Conservation (phyloP, 306 rosid genomes). For the Cicer judaicum region DNA sequence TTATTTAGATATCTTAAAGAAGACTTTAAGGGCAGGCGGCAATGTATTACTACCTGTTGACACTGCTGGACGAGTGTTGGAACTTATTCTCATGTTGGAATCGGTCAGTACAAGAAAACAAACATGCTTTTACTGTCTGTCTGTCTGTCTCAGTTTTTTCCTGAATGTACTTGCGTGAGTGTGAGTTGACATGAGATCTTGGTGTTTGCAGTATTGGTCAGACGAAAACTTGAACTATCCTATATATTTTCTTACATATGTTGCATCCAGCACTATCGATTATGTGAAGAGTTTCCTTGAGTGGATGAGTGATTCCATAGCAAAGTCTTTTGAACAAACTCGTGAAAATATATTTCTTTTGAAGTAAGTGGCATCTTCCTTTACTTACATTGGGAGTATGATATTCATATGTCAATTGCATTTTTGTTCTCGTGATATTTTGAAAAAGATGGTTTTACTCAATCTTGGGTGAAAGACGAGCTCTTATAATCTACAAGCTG, state of each 20-base stretch:
- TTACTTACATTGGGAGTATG: slow-evolving; percentile 19
- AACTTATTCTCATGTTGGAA: slow-evolving; percentile 85
- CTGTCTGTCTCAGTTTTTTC: slow-evolving; percentile 6
- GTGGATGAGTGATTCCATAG: slow-evolving; percentile 98
- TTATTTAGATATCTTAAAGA: slow-evolving; percentile 73
- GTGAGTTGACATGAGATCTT: slow-evolving; percentile 42
- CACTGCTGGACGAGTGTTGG: slow-evolving; percentile 88
- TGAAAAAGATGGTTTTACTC: neutral
- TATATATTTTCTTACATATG: slow-evolving; percentile 80
- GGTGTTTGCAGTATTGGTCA: slow-evolving; percentile 84
- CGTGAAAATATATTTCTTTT: slow-evolving; percentile 89
- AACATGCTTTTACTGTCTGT: slow-evolving; percentile 21
- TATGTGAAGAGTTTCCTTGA: slow-evolving; percentile 91
- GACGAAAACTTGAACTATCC: slow-evolving; percentile 83
- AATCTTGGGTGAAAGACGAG: slow-evolving; percentile 13
- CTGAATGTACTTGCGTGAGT: neutral
- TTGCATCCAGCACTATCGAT: slow-evolving; percentile 90
- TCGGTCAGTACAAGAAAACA: slow-evolving; percentile 61
- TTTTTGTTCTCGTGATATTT: no score
- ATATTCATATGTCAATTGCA: neutral
- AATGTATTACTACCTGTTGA: slow-evolving; percentile 89
- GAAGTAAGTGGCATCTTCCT: slow-evolving; percentile 65
- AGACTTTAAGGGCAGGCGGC: slow-evolving; percentile 86
- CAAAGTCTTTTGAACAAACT: slow-evolving; percentile 92
- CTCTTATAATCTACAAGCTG: slow-evolving; percentile 18